Conservation (phyloP, 371 early-diverging fungal species). For the Catenaria anguillulae region DNA sequence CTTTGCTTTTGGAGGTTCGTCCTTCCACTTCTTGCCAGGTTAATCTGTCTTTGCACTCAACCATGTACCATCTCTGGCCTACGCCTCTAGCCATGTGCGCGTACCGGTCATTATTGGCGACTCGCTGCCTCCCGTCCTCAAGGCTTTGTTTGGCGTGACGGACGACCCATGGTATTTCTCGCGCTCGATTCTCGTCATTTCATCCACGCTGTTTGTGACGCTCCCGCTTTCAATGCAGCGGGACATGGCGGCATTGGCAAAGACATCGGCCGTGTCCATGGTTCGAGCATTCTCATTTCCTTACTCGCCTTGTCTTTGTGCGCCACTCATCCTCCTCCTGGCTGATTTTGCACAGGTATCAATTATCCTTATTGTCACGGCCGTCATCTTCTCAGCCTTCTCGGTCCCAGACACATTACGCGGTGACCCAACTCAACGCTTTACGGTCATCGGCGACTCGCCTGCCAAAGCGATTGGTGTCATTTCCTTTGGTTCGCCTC, state of each 20-base stretch:
- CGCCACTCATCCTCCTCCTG: too few relatives aligned
- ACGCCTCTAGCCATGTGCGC: conserved; percentile 14
- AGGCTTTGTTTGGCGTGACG: conserved; percentile 8
- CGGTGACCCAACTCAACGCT: conserved; percentile 7
- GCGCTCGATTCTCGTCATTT: conserved; percentile 14
- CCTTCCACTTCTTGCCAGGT: too few relatives aligned
- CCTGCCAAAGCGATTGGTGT: conserved; percentile 19
- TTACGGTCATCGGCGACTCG: conserved; percentile 10
- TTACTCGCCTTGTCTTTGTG: too few relatives aligned
- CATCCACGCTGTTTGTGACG: conserved; percentile 15
- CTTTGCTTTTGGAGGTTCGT: conserved; percentile 24
- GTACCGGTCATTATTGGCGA: conserved; percentile 24
- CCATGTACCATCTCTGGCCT: too few relatives aligned
- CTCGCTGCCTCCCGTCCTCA: conserved; percentile 19
- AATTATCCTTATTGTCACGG: conserved; percentile 15
- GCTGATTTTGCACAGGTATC: conserved; percentile 5
- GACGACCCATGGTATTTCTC: conserved; percentile 11
- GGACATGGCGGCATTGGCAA: conserved; percentile 18
- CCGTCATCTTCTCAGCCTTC: conserved; percentile 11
- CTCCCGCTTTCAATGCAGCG: conserved; percentile 19
- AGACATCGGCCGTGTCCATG: conserved; percentile 18
- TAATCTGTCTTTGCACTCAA: too few relatives aligned
- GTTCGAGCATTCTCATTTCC: too few relatives aligned
- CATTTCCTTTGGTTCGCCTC: conserved; percentile 12
- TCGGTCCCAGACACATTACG: conserved; percentile 3